Conservation (phyloP, 208 protist genomes). For the Trypanosoma mega region DNA sequence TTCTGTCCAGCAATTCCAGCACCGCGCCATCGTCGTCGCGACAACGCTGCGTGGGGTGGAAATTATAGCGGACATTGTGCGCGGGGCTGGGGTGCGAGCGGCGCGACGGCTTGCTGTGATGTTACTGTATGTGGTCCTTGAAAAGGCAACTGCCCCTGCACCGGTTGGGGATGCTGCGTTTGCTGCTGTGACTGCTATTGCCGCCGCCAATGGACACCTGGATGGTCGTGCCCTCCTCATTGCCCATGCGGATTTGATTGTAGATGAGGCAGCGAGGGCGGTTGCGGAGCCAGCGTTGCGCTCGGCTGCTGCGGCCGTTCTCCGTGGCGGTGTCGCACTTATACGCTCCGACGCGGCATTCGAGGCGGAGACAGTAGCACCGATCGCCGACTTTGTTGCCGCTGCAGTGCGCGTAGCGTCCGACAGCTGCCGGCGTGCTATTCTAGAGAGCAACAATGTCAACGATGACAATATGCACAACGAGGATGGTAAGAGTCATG, state of each 20-base stretch:
- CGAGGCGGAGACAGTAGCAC: constrained; percentile 17
- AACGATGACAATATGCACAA: too few relatives aligned
- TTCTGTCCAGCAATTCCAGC: constrained; percentile 71
- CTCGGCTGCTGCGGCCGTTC: constrained; percentile 52
- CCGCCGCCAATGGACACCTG: constrained; percentile 27
- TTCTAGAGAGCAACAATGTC: too few relatives aligned
- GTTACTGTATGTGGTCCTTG: constrained; percentile 82
- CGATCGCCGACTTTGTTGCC: constrained; percentile 68
- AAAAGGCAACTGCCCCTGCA: constrained; percentile 69
- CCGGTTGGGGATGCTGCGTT: constrained; percentile 64
- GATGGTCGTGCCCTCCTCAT: constrained; percentile 63
- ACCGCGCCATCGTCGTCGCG: constrained; percentile 73
- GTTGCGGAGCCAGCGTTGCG: constrained; percentile 64
- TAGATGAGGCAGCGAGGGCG: constrained; percentile 78
- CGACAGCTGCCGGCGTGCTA: constrained; percentile 50
- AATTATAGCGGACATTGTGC: constrained; percentile 37
- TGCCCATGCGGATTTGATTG: constrained; percentile 39
- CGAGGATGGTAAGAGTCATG: too few relatives aligned
- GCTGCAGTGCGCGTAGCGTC: constrained; percentile 57
- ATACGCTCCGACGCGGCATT: constrained; percentile 15
- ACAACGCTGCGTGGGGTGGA: constrained; percentile 65
- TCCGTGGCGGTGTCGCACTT: constrained; percentile 56
- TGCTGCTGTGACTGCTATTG: constrained; percentile 44
- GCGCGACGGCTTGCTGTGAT: constrained; percentile 33
- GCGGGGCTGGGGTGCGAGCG: constrained; percentile 14